These are phyloP conservation scores for Colletotrichum falcatum DNA, from an alignment of 2,329 filamentous ascomycete genomes.

Conservation along the genomic window DNA sequence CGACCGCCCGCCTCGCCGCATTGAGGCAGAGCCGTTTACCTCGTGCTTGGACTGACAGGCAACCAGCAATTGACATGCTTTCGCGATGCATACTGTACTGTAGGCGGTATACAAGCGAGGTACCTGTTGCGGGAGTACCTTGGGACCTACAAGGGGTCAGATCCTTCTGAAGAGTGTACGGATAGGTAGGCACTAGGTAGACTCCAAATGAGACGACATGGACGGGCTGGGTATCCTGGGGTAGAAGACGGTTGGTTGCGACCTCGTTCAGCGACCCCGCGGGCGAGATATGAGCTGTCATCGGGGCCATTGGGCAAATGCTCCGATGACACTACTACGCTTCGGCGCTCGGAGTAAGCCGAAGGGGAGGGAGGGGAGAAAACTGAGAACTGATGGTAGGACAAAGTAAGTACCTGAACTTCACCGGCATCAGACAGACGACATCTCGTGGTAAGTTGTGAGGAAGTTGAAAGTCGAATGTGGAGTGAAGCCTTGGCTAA, in stretches of 20 bases:
- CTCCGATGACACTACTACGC: conserved; percentile 7
- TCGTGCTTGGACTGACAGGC: background rate
- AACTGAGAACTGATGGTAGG: background rate
- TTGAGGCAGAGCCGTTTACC: conserved; percentile 13
- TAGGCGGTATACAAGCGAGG: conserved; percentile 12
- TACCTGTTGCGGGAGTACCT: conserved; percentile 12
- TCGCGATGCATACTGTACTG: conserved; percentile 13
- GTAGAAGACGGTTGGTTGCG: background rate
- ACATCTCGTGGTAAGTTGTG: background rate
- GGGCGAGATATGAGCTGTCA: conserved; percentile 30
- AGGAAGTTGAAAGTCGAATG: background rate
- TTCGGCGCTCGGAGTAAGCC: conserved; percentile 23
- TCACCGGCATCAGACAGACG: background rate
- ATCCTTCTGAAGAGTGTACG: conserved; percentile 4
- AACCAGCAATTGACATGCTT: conserved; percentile 10
- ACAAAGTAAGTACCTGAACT: background rate
- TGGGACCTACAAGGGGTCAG: conserved; percentile 12
- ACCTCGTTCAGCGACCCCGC: conserved; percentile 13
- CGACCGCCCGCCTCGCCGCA: conserved; percentile 8
- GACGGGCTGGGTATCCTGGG: background rate
- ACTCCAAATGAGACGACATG: background rate
- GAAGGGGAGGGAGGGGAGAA: background rate
- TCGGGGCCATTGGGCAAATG: background rate
- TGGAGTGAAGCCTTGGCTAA: background rate
- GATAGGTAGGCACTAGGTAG: background rate